phyloP scores from a whole-genome alignment of 2,329 filamentous ascomycete species.

The Achaetomium macrosporum region DNA sequence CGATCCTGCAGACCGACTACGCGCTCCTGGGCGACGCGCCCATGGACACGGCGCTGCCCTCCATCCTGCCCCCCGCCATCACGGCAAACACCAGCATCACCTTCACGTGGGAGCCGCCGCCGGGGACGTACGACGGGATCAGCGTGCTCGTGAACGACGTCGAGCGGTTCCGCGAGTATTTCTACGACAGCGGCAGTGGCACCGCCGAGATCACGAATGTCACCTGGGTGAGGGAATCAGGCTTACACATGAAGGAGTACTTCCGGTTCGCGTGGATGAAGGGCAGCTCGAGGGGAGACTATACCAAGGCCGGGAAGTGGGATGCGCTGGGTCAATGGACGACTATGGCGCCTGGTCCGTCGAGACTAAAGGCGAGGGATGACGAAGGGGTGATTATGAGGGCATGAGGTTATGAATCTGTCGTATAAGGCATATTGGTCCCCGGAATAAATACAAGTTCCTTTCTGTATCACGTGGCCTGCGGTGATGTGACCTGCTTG shows the following conservation, averaged over 20 bases:
- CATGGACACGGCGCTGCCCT: slow-evolving; percentile 56
- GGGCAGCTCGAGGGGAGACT: slow-evolving; percentile 60
- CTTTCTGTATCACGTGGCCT: too few species aligned
- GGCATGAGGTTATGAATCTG: background rate
- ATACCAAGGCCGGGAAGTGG: slow-evolving; percentile 72
- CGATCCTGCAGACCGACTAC: slow-evolving; percentile 74
- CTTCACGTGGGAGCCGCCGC: slow-evolving; percentile 48
- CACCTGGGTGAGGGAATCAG: slow-evolving; percentile 51
- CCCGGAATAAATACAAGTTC: too few species aligned
- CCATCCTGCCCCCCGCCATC: slow-evolving; percentile 43
- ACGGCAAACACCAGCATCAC: slow-evolving; percentile 48
- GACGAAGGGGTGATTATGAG: background rate
- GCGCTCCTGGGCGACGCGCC: slow-evolving; percentile 66
- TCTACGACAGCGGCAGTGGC: slow-evolving; percentile 46
- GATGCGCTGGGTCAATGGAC: slow-evolving; percentile 57
- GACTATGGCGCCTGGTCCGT: slow-evolving; percentile 58
- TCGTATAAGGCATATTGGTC: background rate
- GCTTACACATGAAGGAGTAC: slow-evolving; percentile 53
- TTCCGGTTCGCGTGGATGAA: slow-evolving; percentile 72
- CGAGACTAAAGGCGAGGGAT: slow-evolving; percentile 35
- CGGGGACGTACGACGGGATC: slow-evolving; percentile 62
- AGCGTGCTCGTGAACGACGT: slow-evolving; percentile 82
- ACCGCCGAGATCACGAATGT: slow-evolving; percentile 42
- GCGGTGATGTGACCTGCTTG: too few species aligned
- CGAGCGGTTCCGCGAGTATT: slow-evolving; percentile 70